Conservation (phyloP, 345 rosid genomes). For the Eucalyptus albens region DNA sequence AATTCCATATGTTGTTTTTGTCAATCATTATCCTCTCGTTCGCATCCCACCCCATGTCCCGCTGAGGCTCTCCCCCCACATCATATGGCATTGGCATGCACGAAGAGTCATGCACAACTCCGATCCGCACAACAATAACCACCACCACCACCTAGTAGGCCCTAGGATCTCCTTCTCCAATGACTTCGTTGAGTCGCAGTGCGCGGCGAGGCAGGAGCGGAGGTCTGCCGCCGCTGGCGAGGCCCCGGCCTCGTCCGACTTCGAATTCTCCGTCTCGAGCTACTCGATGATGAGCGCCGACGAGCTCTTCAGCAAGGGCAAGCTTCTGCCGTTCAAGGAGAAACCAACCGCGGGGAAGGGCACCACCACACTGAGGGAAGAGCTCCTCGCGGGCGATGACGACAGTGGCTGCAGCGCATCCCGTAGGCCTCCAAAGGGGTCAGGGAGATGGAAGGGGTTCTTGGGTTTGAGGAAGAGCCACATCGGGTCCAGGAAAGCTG, state of each 20-base stretch:
- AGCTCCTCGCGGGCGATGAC: conserved; percentile 43
- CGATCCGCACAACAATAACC: background rate
- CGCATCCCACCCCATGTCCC: background rate
- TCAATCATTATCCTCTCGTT: background rate
- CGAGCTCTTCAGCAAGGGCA: conserved; percentile 89
- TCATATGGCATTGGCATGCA: background rate
- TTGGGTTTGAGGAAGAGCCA: conserved; percentile 71
- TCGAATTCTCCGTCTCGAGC: conserved; percentile 77
- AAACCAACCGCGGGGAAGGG: background rate
- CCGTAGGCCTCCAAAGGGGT: conserved; percentile 46
- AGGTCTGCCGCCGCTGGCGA: background rate
- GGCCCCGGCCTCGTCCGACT: conserved; percentile 50
- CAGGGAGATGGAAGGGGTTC: conserved; percentile 77
- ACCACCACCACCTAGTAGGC: conserved; percentile 6
- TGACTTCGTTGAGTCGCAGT: conserved; percentile 28
- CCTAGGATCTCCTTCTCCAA: conserved; percentile 40
- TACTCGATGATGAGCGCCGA: conserved; percentile 94
- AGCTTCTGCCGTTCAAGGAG: conserved; percentile 72
- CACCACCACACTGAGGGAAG: conserved; percentile 67
- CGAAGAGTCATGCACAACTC: background rate
- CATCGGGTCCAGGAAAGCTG: conserved; percentile 51
- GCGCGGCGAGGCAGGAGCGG: background rate
- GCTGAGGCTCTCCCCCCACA: background rate
- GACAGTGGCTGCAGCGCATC: conserved; percentile 14
- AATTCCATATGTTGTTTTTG: background rate